Base-by-base conservation (phyloP, 371 early-diverging fungal genomes). In the Lichtheimia hyalospora region DNA sequence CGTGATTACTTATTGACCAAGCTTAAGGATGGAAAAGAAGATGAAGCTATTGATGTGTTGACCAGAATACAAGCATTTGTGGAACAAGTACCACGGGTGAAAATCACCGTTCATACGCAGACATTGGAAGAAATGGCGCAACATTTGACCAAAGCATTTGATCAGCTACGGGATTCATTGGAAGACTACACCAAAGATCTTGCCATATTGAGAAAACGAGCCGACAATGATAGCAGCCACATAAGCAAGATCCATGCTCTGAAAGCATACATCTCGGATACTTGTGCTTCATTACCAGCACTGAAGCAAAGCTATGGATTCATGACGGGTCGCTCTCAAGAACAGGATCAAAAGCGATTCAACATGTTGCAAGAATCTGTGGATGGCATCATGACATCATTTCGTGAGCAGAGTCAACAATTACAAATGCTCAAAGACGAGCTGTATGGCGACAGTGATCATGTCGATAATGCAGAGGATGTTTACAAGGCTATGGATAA, bases 301-400 rank as follows among this genome's bases (percentile, higher is more conserved):
- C 42, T 73, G 7, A 79, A 79, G 44, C 79, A 79, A 39, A 66
- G 66, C 2, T 73, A 69, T 44, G 79, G 79, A 2, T 75, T 79
- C 49, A 75, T 79, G 62, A 79, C 73, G 0, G 79, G 79, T 8
- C 69, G 71, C 44, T 73, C 74, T 15, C 66, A 73, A 49, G 70
- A 71, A 25, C 75, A 79, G 39, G 79, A 79, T 49, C 62, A 64
- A 3, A 54, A 68, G 6, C 54, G 74, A 0, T 71, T 62, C 43
- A 61, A 69, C 1, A 66, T 51, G 49, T 49, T 79, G 12, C 28
- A 64, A 4, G 59, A 63, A 1, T 52, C 66, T 0, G 21, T 71
- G 12, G 43, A 16, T 13, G 46, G 53, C 8, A 57, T 77, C 27
- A 48, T 52, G 13, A 10, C 49, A 16, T 49, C 63, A 0, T 69